phyloP scores from a whole-genome alignment of 805 yeast genomes.

The Saccharomycopsis schoenii region DNA sequence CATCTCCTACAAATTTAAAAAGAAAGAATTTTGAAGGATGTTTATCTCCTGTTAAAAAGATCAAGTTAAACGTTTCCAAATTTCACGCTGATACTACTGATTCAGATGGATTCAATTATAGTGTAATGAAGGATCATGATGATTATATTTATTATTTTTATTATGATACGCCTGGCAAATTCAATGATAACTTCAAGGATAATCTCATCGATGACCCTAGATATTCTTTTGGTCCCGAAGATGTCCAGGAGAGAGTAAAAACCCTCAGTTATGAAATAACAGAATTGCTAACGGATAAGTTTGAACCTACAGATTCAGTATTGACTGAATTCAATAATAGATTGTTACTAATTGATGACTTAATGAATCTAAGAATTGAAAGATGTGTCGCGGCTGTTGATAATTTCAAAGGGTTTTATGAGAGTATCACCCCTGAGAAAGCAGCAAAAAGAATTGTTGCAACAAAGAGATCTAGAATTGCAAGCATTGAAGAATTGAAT shows the following conservation, averaged over 20 bases:
- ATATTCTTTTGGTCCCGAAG: conserved; percentile 9
- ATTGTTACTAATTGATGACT: conserved; percentile 1
- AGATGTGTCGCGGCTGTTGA: conserved; percentile 6
- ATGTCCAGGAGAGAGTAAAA: conserved; percentile 1
- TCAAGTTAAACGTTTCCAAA: not conserved
- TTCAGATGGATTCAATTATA: not conserved
- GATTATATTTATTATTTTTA: conserved; percentile 7
- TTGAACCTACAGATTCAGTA: not conserved
- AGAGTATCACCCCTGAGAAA: not conserved
- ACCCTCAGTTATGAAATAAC: not conserved
- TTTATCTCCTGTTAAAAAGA: not conserved
- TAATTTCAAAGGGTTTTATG: not conserved
- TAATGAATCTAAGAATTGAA: conserved; percentile 3
- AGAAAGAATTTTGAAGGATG: not conserved
- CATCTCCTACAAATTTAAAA: not conserved
- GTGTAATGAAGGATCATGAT: not conserved
- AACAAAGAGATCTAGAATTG: not conserved
- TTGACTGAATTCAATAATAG: not conserved
- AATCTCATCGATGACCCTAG: not conserved
- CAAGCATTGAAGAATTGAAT: not conserved
- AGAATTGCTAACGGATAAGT: not conserved
- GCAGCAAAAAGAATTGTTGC: not conserved
- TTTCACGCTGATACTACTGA: not conserved
- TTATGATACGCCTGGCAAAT: conserved; percentile 2
- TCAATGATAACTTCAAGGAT: not conserved